phyloP scores from a whole-genome alignment of 176 grass and related monocot genomes.

The Cenchrus fungigraminus region DNA sequence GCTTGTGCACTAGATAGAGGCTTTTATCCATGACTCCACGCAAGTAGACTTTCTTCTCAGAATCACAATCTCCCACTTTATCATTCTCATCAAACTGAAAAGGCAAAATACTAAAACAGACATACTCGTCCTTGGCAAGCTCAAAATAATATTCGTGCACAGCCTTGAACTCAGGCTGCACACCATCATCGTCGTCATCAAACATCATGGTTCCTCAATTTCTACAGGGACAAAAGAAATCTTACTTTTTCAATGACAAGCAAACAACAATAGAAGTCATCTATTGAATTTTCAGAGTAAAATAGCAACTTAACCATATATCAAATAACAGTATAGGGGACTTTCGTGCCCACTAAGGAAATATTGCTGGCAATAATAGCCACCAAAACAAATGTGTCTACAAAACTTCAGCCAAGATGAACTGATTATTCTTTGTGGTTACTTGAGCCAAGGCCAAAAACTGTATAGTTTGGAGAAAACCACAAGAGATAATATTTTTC shows the following conservation, averaged over 20 bases:
- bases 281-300: not conserved
- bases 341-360: not conserved
- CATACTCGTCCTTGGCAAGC: not conserved
- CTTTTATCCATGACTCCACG: constrained; percentile 22
- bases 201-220: constrained; percentile 34
- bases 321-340: not conserved
- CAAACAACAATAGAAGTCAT: not conserved
- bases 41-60: constrained; percentile 44
- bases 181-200: constrained; percentile 37
- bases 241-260: not conserved
- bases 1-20: constrained; percentile 34
- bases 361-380: not conserved
- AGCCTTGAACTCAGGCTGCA: not conserved
- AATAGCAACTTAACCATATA: not conserved
- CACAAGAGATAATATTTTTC: not conserved
- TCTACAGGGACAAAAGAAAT: not conserved
- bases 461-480: not conserved
- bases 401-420: not conserved
- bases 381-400: not conserved
- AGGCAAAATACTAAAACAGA: constrained; percentile 64
- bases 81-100: constrained; percentile 20
- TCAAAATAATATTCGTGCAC: constrained; percentile 56
- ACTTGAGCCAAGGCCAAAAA: not conserved
- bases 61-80: not conserved
- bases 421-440: not conserved